Evolutionary conservation across 2,329 filamentous ascomycete species (phyloP), one percentile per base, ranked within the genome.

Genomic region (Alternaria sp.): DNA sequence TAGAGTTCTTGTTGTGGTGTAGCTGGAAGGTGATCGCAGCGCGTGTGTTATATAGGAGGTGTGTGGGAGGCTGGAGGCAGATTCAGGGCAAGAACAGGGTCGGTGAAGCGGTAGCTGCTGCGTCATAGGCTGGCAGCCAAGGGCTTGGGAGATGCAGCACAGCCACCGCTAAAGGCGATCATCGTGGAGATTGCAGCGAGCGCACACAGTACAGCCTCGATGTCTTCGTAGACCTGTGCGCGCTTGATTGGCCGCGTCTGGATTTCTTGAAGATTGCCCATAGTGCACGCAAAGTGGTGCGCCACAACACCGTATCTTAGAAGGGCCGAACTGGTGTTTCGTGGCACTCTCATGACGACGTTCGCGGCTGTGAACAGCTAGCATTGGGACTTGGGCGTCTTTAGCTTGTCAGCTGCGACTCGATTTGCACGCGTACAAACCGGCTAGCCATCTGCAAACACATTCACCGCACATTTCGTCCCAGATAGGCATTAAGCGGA

Each of bases 21-120:
- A 36, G 54, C 21, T 55, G 32, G 23, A 57, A 49, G 45, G 36
- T 46, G 25, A 15, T 40, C 21, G 40, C 40, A 45, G 52, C 19
- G 59, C 6, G 40, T 46, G 28, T 47, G 36, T 68, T 72, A 68
- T 61, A 69, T 70, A 70, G 58, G 51, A 55, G 28, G 26, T 56
- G 44, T 25, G 43, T 43, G 57, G 57, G 64, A 44, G 61, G 66
- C 61, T 67, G 58, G 57, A 43, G 50, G 68, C n/a, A 64, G 63
- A 64, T 36, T 52, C 49, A 52, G 19, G 49, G 49, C 30, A 52
- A 25, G 49, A 66, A 55, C 54, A 62, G 50, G 65, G 55, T 50
- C 59, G 44, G 56, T 59, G 54, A 45, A 57, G 25, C 43, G 54
- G 58, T 52, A 28, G 44, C 30, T 15, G 23, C 55, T 51, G 54